Conservation (phyloP, 495 filamentous ascomycete genomes). For the Aspergillus baeticus region DNA sequence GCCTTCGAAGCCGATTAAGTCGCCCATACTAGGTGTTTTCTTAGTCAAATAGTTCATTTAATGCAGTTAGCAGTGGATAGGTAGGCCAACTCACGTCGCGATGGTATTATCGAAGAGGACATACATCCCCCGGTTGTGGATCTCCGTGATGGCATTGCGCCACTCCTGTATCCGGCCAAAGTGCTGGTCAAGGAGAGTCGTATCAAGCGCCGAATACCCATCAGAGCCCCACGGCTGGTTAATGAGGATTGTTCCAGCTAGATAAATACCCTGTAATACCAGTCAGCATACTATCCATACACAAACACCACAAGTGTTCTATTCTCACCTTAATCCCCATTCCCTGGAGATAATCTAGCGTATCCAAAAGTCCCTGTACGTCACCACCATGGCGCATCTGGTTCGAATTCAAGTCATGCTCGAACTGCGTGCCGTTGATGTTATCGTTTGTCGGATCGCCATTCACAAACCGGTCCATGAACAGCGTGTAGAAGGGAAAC, state of each 20-base stretch:
- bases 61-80: neutral
- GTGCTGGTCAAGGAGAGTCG: slow-evolving; percentile 68
- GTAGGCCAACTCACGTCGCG: slow-evolving; percentile 53
- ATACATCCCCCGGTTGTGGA: slow-evolving; percentile 66
- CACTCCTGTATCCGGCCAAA: slow-evolving; percentile 61
- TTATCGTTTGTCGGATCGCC: slow-evolving; percentile 71
- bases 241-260: slow-evolving; percentile 66
- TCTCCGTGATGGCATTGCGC: slow-evolving; percentile 61
- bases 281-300: neutral
- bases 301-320: neutral
- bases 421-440: slow-evolving; percentile 63
- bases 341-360: slow-evolving; percentile 70
- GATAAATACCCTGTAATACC: slow-evolving; percentile 54
- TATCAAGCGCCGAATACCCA: slow-evolving; percentile 64
- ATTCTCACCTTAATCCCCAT: slow-evolving; percentile 64
- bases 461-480: slow-evolving; percentile 69
- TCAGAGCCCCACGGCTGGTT: slow-evolving; percentile 71
- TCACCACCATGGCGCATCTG: slow-evolving; percentile 76
- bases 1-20: slow-evolving; percentile 66
- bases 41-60: no score
- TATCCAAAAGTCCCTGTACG: slow-evolving; percentile 60
- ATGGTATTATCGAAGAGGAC: slow-evolving; percentile 72
- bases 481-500: slow-evolving; percentile 68
- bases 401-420: slow-evolving; percentile 64
- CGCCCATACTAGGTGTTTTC: slow-evolving; percentile 48